Evolutionary conservation across 805 yeast species (phyloP), one percentile per base, ranked within the genome.

Genomic region (Lipomyces anomalus): DNA sequence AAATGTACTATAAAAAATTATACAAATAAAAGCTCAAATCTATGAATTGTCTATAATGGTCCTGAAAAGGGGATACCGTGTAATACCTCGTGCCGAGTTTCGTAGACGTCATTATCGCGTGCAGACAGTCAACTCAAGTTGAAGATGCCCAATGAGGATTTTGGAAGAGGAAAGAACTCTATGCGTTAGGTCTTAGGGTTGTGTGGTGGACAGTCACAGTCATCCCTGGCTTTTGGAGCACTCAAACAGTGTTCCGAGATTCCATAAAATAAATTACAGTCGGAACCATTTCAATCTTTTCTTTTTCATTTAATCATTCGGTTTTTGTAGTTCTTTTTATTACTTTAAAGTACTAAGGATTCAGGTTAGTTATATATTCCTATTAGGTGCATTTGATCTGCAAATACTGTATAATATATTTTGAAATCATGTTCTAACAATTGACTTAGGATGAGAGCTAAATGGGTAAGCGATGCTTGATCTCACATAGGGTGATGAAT

Each of bases 401-500:
- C 44, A 17, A 7, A 21, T 36, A 9, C 7, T 16, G 9, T 9
- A 21, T 18, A 22, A 11, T 24, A 35, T 17, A 17, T 6, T 26
- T 32, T 18, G 23, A 26, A 18, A 23, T n/a, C 11, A 6, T 24
- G 17, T 38, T 21, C 43, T 47, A 42, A 36, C 21, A 33, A 13
- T 16, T 28, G 18, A 24, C 28, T n/a, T 42, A n/a, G 55, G 53
- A 50, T 50, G 55, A 52, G 55, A 41, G 55, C 55, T 34, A 50
- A 50, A 48, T 50, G 55, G 54, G 53, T 48, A 45, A 23, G 53
- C 42, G 23, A 6, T 16, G 6, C 17, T 36, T 13, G 43, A 38
- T 38, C 42, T 13, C 18, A 40, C 11, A n/a, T 40, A 17, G 13
- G 17, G 9, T 2, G 38, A 35, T 3, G 2, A n/a, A 7, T 13